These are phyloP conservation scores for Debaryomyces tyrocola DNA, from an alignment of 805 yeast genomes.

Conservation along the genomic window DNA sequence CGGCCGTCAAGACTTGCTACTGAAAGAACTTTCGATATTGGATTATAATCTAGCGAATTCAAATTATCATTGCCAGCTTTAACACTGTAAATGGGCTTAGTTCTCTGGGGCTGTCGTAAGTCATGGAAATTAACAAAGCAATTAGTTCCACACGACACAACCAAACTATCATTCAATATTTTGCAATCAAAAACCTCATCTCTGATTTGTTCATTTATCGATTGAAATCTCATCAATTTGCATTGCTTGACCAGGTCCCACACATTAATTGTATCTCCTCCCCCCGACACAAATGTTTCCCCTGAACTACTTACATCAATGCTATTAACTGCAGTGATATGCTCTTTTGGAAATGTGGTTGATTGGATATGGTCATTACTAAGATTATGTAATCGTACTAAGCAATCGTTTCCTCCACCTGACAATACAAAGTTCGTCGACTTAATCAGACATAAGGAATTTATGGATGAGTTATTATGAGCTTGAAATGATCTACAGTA, in stretches of 20 bases:
- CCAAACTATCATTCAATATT: slow-evolving; percentile 16
- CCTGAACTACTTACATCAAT: slow-evolving; percentile 11
- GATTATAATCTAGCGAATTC: slow-evolving; percentile 16
- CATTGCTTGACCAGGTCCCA: slow-evolving; percentile 21
- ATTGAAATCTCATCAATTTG: slow-evolving; percentile 6
- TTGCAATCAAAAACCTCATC: slow-evolving; percentile 19
- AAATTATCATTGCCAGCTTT: slow-evolving; percentile 25
- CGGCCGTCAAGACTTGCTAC: slow-evolving; percentile 23
- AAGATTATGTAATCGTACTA: slow-evolving; percentile 14
- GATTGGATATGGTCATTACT: slow-evolving; percentile 3
- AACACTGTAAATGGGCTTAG: slow-evolving; percentile 12
- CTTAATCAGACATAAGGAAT: slow-evolving; percentile 12
- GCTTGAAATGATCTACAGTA: slow-evolving; percentile 6
- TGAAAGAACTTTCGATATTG: slow-evolving; percentile 5
- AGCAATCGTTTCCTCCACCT: slow-evolving; percentile 22
- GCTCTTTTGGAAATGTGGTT: slow-evolving; percentile 15
- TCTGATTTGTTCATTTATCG: neutral
- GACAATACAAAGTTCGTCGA: slow-evolving; percentile 16
- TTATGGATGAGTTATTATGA: slow-evolving; percentile 17
- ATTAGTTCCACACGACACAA: slow-evolving; percentile 26
- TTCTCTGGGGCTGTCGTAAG: slow-evolving; percentile 10
- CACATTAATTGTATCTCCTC: slow-evolving; percentile 14
- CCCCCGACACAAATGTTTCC: slow-evolving; percentile 13
- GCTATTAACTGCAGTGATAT: slow-evolving; percentile 16
- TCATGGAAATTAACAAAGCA: slow-evolving; percentile 24